Percentiles rank a stretch among this genome's conserved stretches.
These are phyloP conservation scores for Colletotrichum magnum DNA, from an alignment of 2,329 filamentous ascomycete species.

Conservation along the genomic window DNA sequence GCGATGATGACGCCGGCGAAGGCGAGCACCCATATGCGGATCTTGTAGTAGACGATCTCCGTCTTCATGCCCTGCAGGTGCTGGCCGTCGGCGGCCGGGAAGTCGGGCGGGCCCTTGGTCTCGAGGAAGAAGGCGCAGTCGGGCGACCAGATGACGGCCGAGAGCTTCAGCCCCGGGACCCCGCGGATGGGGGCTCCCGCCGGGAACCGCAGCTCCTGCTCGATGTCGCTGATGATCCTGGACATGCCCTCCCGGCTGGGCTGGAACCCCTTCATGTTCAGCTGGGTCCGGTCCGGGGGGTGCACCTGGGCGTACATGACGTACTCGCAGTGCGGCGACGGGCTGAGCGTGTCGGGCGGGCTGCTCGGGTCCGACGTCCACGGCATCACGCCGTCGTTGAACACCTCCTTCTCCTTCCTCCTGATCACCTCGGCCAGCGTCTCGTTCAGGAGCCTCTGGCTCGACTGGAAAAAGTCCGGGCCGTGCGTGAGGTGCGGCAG, in stretches of 20 bases:
- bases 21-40: conserved; percentile 71
- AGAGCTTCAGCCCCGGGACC: conserved; percentile 73
- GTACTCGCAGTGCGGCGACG: conserved; percentile 87
- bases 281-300: conserved; percentile 60
- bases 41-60: conserved; percentile 69
- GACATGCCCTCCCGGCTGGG: conserved; percentile 51
- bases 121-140: conserved; percentile 78
- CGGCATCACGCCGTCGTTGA: conserved; percentile 75
- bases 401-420: conserved; percentile 70
- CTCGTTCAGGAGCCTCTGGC: conserved; percentile 77
- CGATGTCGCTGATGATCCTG: conserved; percentile 67
- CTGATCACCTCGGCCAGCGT: conserved; percentile 78
- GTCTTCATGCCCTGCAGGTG: conserved; percentile 74
- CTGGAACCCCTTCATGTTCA: conserved; percentile 50
- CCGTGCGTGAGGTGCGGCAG: conserved; percentile 84
- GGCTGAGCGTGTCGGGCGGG: conserved; percentile 69
- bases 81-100: conserved; percentile 62
- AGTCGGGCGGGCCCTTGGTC: conserved; percentile 73
- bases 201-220: conserved; percentile 74
- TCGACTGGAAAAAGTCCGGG: conserved; percentile 68
- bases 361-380: conserved; percentile 81
- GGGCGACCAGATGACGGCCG: conserved; percentile 75
- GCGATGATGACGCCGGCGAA: conserved; percentile 70
- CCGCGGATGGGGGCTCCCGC: conserved; percentile 69
- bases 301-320: conserved; percentile 87